Percentiles rank a stretch among this genome's conserved stretches.
phyloP scores from a whole-genome alignment of 352 stramenopile species.

The Globisporangium cederbergense region DNA sequence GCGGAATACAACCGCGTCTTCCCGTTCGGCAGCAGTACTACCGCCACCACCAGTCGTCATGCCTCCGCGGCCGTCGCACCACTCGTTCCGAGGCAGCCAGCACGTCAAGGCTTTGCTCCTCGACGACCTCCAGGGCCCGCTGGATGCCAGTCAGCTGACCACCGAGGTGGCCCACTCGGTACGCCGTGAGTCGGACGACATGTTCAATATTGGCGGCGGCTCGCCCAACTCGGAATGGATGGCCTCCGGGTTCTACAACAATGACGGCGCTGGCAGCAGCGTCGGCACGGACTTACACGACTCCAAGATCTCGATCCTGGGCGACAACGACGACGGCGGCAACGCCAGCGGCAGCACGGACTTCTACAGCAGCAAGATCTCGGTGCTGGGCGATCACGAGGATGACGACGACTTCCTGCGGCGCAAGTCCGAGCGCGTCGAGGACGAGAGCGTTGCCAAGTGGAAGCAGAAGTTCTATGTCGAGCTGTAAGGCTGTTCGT shows the following conservation, averaged over 20 bases:
- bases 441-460: slow-evolving; percentile 17
- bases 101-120: slow-evolving; percentile 15
- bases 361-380: slow-evolving; percentile 13
- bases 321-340: slow-evolving; percentile 6
- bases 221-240: slow-evolving; percentile 11
- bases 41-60: background rate
- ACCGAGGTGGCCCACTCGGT: background rate
- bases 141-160: slow-evolving; percentile 13
- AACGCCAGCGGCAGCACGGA: slow-evolving; percentile 16
- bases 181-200: slow-evolving; percentile 10
- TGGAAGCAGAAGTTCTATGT: slow-evolving; percentile 27
- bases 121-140: slow-evolving; percentile 4
- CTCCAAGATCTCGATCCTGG: slow-evolving; percentile 2
- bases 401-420: slow-evolving; percentile 9
- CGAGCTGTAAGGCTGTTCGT: slow-evolving; percentile 15
- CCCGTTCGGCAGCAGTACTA: background rate
- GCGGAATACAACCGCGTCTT: background rate
- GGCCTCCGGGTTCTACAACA: background rate
- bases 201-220: background rate
- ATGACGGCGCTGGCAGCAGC: background rate
- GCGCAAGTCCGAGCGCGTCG: slow-evolving; percentile 8
- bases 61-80: background rate
- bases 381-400: slow-evolving; percentile 7
- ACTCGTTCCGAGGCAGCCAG: slow-evolving; percentile 14
- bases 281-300: background rate